Conservation (phyloP, 2,329 filamentous ascomycete genomes). For the Monilinia polystroma region DNA sequence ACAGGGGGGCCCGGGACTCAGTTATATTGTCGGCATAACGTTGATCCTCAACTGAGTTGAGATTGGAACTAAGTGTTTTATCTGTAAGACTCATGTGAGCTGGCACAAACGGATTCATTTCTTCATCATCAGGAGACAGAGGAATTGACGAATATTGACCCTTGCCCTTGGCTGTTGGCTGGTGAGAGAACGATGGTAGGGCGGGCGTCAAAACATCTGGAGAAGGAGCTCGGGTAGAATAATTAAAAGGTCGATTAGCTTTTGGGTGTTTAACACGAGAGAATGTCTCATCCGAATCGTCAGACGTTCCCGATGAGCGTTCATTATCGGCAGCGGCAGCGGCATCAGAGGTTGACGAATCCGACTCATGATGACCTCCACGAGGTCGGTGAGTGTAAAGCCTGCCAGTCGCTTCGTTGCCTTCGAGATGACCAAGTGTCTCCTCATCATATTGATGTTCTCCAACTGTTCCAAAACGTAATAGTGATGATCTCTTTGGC, state of each 20-base stretch:
- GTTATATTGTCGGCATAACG: constrained; percentile 7
- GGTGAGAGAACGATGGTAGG: constrained; percentile 10
- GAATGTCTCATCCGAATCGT: constrained; percentile 36
- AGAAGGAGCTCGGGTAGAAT: constrained; percentile 24
- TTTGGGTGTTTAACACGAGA: constrained; percentile 27
- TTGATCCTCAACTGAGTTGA: not conserved
- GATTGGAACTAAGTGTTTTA: constrained; percentile 11
- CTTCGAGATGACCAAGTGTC: constrained; percentile 36
- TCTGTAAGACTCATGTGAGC: constrained; percentile 23
- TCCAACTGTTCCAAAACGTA: constrained; percentile 38
- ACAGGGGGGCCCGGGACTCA: constrained; percentile 24
- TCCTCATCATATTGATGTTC: constrained; percentile 33
- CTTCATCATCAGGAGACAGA: constrained; percentile 27
- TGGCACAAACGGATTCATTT: constrained; percentile 30
- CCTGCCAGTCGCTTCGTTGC: constrained; percentile 27
- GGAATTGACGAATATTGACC: constrained; percentile 33
- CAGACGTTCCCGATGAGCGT: constrained; percentile 36
- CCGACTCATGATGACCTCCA: constrained; percentile 26
- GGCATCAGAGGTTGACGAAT: constrained; percentile 31
- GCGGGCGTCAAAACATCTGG: constrained; percentile 7
- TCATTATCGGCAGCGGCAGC: constrained; percentile 37
- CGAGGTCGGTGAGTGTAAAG: constrained; percentile 29
- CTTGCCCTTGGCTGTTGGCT: constrained; percentile 19
- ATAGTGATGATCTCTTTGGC: constrained; percentile 40
- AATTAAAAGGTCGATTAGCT: constrained; percentile 16